Evolutionary conservation across 805 yeast genomes (phyloP), one percentile per base, ranked within the genome.

Genomic region (Metschnikowia sp.): DNA sequence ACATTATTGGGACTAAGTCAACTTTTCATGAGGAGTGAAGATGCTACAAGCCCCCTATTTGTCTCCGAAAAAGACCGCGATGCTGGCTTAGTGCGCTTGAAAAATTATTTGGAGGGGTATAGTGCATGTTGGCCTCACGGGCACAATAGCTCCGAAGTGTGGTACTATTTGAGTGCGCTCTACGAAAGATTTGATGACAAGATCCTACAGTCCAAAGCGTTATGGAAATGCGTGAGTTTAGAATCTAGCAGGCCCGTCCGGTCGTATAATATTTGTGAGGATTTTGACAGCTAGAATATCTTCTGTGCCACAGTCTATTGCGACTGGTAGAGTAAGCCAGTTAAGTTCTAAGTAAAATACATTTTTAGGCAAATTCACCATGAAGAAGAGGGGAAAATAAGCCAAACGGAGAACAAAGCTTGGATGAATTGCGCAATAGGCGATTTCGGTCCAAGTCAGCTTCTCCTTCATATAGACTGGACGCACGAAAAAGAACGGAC

Each of bases 151-250:
- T 53, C 74, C 3, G 96, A 88, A 62, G 73, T 84, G 10, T 85
- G 91, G 86, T 84, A 81, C 77, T 76, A 77, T 46, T 68, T 87
- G 48, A 78, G 88, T 2, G 65, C 74, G 53, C 75, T 86, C 19
- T 85, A 85, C 60, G 90, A 83, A 52, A 68, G 60, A 26, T 66
- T 77, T 41, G 81, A 78, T 39, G 86, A 83, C 49, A 74, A 74
- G 50, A 50, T 63, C 10, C 64, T 70, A 18, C 72, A 78, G 50
- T 76, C 76, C 30, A 59, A 69, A 26, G 70, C 83, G 8, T 67
- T 86, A 47, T 78, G 88, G 83, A 77, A 69, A 55, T 77, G 86
- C 62, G 77, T 87, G 10, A 82, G 79, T 54, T 70, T 83, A 51
- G 88, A 83, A 57, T 86, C 82, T 53, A 59, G 61, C 6, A 70